Percentiles rank a stretch among this genome's conserved stretches.
Conservation (phyloP, 2,329 filamentous ascomycete genomes). For the Phialophora verrucosa region DNA sequence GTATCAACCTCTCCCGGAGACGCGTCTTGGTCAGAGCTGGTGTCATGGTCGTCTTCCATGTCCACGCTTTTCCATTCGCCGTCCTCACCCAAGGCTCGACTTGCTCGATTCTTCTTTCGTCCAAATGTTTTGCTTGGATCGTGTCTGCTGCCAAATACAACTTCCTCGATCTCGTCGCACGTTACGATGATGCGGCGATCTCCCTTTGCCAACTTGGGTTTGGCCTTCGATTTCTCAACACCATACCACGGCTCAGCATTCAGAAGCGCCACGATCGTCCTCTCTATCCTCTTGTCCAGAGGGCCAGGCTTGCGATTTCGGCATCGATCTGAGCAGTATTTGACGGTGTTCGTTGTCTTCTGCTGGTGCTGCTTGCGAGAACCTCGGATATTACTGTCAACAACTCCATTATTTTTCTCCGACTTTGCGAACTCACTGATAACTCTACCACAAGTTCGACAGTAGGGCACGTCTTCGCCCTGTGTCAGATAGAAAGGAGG, state of each 20-base stretch:
- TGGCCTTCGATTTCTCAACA: slow-evolving; percentile 42
- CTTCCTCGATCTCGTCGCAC: slow-evolving; percentile 57
- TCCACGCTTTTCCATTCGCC: slow-evolving; percentile 54
- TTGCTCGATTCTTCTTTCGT: slow-evolving; percentile 47
- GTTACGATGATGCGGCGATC: slow-evolving; percentile 58
- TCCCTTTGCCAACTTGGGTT: slow-evolving; percentile 50
- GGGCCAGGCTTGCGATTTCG: slow-evolving; percentile 58
- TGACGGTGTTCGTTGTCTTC: slow-evolving; percentile 46
- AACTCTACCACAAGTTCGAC: slow-evolving; percentile 59
- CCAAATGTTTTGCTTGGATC: slow-evolving; percentile 16
- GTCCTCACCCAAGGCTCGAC: slow-evolving; percentile 47
- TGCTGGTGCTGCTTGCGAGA: slow-evolving; percentile 44
- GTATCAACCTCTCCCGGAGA: background rate
- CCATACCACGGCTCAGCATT: slow-evolving; percentile 44
- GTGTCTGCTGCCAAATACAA: slow-evolving; percentile 54
- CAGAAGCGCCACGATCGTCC: slow-evolving; percentile 42
- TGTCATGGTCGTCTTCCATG: slow-evolving; percentile 43
- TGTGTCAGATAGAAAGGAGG: slow-evolving; percentile 61
- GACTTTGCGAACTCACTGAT: slow-evolving; percentile 39
- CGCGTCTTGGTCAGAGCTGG: slow-evolving; percentile 1
- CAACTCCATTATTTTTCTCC: background rate
- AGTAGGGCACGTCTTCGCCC: slow-evolving; percentile 52
- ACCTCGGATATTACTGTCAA: slow-evolving; percentile 15
- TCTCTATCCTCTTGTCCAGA: slow-evolving; percentile 60
- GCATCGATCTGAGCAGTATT: slow-evolving; percentile 65